These are phyloP conservation scores for Thelonectria discophora DNA, from an alignment of 2,329 filamentous ascomycete genomes.

Conservation along the genomic window DNA sequence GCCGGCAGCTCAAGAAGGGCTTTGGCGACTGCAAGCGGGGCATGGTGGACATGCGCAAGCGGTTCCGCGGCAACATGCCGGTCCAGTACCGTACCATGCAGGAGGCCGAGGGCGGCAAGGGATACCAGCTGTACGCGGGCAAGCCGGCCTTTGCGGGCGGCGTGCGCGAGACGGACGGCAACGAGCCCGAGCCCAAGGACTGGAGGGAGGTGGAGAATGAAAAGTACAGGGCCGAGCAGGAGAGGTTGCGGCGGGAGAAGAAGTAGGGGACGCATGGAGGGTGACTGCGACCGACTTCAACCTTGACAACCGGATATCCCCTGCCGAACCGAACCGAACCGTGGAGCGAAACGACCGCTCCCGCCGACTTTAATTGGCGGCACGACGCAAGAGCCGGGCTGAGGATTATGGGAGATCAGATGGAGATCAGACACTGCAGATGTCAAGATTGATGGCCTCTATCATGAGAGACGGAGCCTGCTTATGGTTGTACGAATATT, in stretches of 20 bases:
- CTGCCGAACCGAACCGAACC: not conserved
- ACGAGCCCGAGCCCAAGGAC: slow-evolving; percentile 68
- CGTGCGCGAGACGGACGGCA: slow-evolving; percentile 72
- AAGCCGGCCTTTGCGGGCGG: slow-evolving; percentile 72
- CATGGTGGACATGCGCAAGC: slow-evolving; percentile 98
- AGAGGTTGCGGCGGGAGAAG: slow-evolving; percentile 37
- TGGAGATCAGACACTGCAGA: not conserved
- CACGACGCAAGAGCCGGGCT: not conserved
- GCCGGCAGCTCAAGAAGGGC: slow-evolving; percentile 91
- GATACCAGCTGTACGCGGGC: slow-evolving; percentile 82
- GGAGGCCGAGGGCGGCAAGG: slow-evolving; percentile 63
- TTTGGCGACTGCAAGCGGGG: slow-evolving; percentile 96
- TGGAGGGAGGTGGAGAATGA: slow-evolving; percentile 74
- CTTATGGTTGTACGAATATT: slow-evolving; percentile 16
- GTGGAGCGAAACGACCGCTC: not conserved
- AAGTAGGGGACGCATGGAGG: slow-evolving; percentile 29
- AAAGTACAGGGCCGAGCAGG: slow-evolving; percentile 56
- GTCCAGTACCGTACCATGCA: slow-evolving; percentile 71
- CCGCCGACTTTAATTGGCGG: not conserved
- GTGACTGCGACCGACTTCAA: not conserved
- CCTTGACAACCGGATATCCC: not conserved
- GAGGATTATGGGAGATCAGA: not conserved
- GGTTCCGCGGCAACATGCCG: slow-evolving; percentile 93
- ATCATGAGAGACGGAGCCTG: no score
- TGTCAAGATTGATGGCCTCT: not conserved